Evolutionary conservation across 2,329 filamentous ascomycete genomes (phyloP), one percentile per base, ranked within the genome.

Genomic region (Daldinia sp.): DNA sequence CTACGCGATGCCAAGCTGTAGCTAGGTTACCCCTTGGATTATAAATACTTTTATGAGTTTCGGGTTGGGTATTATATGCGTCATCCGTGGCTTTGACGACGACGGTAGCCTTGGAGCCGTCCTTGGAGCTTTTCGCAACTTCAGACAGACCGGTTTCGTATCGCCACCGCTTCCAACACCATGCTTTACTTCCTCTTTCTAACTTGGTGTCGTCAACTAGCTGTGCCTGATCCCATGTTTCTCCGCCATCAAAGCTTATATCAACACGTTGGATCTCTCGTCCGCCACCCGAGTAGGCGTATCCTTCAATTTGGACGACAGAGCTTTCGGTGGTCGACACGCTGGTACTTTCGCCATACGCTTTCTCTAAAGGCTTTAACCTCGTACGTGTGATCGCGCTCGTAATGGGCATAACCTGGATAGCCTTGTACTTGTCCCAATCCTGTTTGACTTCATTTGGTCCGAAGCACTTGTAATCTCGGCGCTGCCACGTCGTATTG

Each of bases 401-500:
- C 33, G 89, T 90, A 18, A 92, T 85, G 1, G 90, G 88, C 81
- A 91, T 87, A 73, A 91, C 89, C 71, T 92, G 90, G 33, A 92
- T 92, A 1, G 88, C 83, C 10, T 85, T 86, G 6, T 89, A 89
- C 26, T 81, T 81, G 56, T 88, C 86, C 89, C 89, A 91, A 77
- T 90, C 85, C 5, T 88, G 85, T 23, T 84, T 83, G 35, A 82
- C 80, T 76, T 89, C 84, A 74, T 90, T 90, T 3, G 89, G 89
- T 0, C 89, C 88, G 66, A 92, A 91, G 73, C 86, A 88, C 76
- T 92, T 92, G 79, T 92, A 92, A 75, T 92, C 90, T 18, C 86
- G 83, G 23, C 87, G 83, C 75, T 92, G 89, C 89, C 89, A 90
- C 74, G 90, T 86, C 48, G 85, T 89, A 3, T 84, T 79, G 72